Conservation (phyloP, 345 rosid species). For the Trapa incisa region DNA sequence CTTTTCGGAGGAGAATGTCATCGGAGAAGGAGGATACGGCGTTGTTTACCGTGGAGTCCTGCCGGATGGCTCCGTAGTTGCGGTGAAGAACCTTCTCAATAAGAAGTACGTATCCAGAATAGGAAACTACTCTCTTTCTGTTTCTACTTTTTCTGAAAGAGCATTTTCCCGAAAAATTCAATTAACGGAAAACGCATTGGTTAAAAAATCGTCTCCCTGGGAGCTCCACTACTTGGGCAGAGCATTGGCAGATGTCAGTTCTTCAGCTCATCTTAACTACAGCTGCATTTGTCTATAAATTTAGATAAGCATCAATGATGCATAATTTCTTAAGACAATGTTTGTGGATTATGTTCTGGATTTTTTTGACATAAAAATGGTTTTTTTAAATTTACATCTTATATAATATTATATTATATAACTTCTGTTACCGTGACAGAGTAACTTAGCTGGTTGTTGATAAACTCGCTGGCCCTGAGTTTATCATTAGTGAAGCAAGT, state of each 20-base stretch:
- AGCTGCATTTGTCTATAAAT: neutral
- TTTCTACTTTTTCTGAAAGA: neutral
- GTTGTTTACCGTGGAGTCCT: conserved; percentile 68
- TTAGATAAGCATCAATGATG: neutral
- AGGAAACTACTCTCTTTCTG: neutral
- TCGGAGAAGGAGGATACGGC: conserved; percentile 98
- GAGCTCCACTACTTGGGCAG: neutral
- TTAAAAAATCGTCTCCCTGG: neutral
- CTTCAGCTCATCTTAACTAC: neutral
- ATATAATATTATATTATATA: neutral
- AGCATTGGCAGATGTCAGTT: neutral
- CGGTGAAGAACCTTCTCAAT: conserved; percentile 80
- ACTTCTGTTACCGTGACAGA: neutral
- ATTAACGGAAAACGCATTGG: neutral
- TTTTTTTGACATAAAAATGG: too few species aligned
- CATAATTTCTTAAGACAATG: neutral
- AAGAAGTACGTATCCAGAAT: conserved; percentile 48
- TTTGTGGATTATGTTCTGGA: neutral
- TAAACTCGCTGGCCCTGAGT: too few species aligned
- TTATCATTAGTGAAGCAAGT: neutral
- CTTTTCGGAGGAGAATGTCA: conserved; percentile 60
- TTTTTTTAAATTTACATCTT: neutral
- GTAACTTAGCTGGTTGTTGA: neutral
- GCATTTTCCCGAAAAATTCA: neutral
- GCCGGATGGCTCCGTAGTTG: conserved; percentile 65